These are phyloP conservation scores for Gracilaria caudata DNA, from an alignment of 23 red algal genomes.

Conservation along the genomic window DNA sequence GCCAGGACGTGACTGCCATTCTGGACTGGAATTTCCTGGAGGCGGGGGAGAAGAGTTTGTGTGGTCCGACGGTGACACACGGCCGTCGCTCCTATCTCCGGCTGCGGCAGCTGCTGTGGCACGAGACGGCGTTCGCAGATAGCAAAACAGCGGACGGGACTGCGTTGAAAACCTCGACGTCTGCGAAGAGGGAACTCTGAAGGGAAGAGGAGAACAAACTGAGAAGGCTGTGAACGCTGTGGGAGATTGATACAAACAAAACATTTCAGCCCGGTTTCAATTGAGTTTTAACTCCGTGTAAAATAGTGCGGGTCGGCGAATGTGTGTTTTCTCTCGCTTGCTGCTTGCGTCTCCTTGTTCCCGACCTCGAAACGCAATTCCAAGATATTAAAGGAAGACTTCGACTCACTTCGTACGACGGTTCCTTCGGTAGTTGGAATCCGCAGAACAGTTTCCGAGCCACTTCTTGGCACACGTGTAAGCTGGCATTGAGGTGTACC, in stretches of 20 bases:
- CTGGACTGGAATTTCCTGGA: conserved; percentile 5
- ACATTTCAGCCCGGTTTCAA: not conserved
- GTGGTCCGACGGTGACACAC: conserved; percentile 2
- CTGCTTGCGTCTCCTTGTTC: no score
- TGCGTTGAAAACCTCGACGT: not conserved
- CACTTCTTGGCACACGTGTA: no score
- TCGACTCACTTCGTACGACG: no score
- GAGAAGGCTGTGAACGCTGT: not conserved
- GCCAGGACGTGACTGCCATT: conserved; percentile 25
- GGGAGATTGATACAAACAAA: not conserved
- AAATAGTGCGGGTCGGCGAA: not conserved
- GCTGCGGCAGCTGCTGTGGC: conserved; percentile 31
- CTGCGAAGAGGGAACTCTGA: not conserved
- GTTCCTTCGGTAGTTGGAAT: no score
- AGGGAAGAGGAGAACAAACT: not conserved
- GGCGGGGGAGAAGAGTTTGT: conserved; percentile 23
- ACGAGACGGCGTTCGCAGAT: not conserved
- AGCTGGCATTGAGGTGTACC: no score
- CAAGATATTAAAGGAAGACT: no score
- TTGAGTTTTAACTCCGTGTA: not conserved
- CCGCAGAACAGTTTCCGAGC: no score
- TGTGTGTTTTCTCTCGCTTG: not conserved
- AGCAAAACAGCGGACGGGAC: not conserved
- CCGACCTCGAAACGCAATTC: no score
- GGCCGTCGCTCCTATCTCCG: not conserved